phyloP scores from a whole-genome alignment of 1,284 basidiomycete genomes.

The Rhodotorula mucilaginosa region DNA sequence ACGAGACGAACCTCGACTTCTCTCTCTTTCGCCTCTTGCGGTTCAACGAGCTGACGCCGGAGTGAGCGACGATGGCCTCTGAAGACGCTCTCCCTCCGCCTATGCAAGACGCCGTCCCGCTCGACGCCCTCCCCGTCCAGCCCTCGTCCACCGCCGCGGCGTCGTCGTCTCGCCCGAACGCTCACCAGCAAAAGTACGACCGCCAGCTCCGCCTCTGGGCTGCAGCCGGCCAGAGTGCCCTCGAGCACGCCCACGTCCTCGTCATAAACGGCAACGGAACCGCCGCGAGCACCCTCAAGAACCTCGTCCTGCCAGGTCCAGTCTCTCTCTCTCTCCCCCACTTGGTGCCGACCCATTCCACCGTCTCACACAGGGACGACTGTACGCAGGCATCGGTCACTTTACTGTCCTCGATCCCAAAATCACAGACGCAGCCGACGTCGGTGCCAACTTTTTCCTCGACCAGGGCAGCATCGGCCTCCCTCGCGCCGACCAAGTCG shows the following conservation, averaged over 20 bases:
- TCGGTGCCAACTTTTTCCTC: slow-evolving; percentile 95
- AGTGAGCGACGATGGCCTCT: slow-evolving; percentile 1
- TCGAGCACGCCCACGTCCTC: slow-evolving; percentile 79
- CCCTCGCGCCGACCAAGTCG: slow-evolving; percentile 74
- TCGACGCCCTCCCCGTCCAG: not conserved
- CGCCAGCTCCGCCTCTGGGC: slow-evolving; percentile 93
- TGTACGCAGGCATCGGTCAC: slow-evolving; percentile 65
- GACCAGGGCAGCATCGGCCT: slow-evolving; percentile 73
- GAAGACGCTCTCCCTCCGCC: slow-evolving; percentile 22
- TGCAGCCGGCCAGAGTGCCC: slow-evolving; percentile 83
- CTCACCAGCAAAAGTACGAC: slow-evolving; percentile 83
- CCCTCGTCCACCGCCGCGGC: not conserved
- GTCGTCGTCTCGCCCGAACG: slow-evolving; percentile 60
- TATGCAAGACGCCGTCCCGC: slow-evolving; percentile 25
- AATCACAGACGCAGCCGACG: slow-evolving; percentile 67
- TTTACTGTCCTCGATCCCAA: slow-evolving; percentile 78
- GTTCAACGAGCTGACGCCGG: not conserved
- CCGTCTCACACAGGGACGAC: not conserved
- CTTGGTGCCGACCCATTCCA: not conserved
- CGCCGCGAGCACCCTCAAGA: slow-evolving; percentile 83
- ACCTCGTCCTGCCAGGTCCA: slow-evolving; percentile 81
- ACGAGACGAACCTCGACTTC: no score
- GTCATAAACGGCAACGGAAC: slow-evolving; percentile 77
- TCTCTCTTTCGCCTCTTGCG: not conserved
- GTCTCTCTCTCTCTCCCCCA: not conserved